These are phyloP conservation scores for Cytidiella melzeri DNA, from an alignment of 768 basidiomycete species.

Conservation along the genomic window DNA sequence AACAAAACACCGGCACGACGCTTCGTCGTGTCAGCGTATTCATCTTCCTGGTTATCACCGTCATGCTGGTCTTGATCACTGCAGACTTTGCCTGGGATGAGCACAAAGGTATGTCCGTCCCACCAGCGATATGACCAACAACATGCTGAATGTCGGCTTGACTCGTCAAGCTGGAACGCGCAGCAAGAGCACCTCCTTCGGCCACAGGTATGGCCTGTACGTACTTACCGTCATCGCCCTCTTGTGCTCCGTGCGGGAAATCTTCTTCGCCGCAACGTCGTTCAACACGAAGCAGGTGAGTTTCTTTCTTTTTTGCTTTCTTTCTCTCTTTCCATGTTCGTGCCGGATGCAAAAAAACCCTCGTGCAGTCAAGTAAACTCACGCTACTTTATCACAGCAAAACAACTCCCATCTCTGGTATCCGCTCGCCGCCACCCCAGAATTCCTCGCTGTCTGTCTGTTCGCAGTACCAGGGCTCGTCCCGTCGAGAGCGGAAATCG, in stretches of 20 bases:
- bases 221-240: conserved; percentile 13
- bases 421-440: conserved; percentile 15
- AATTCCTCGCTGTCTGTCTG: conserved; percentile 15
- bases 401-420: conserved; percentile 17
- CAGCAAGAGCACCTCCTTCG: not conserved
- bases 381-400: conserved; percentile 8
- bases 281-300: conserved; percentile 10
- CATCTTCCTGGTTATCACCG: conserved; percentile 17
- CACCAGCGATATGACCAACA: too few relatives aligned
- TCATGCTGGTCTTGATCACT: conserved; percentile 10
- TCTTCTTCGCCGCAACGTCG: conserved; percentile 16
- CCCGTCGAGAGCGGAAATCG: conserved; percentile 10
- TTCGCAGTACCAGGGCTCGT: conserved; percentile 17
- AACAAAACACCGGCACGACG: conserved; percentile 2
- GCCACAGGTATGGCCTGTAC: conserved; percentile 8
- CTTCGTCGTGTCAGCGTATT: conserved; percentile 13
- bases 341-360: too few relatives aligned
- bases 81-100: conserved; percentile 9
- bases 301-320: not conserved
- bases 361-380: too few relatives aligned
- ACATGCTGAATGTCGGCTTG: too few relatives aligned
- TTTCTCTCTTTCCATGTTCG: not conserved
- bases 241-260: conserved; percentile 16
- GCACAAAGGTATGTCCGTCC: conserved; percentile 4
- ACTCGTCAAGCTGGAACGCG: not conserved